These are phyloP conservation scores for Cardamine occulta DNA, from an alignment of 345 rosid genomes.

Conservation along the genomic window DNA sequence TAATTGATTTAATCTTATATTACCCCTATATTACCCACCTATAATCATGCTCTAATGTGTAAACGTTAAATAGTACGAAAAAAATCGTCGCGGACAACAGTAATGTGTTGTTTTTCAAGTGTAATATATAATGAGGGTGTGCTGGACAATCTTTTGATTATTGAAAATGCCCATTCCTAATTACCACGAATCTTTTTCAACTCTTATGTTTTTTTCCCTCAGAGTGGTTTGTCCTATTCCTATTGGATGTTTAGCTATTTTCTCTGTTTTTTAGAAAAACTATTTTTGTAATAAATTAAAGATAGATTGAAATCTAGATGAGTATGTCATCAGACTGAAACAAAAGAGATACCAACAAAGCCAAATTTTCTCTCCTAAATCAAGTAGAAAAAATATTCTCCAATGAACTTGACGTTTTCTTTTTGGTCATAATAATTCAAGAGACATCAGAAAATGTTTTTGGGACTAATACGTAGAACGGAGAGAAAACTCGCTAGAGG, in stretches of 20 bases:
- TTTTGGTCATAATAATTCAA: not conserved
- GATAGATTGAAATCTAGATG: not conserved
- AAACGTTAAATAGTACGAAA: not conserved
- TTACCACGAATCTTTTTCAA: constrained; percentile 20
- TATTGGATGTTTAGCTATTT: constrained; percentile 24
- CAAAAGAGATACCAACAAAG: not conserved
- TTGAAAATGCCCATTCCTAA: constrained; percentile 7
- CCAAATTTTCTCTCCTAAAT: not conserved
- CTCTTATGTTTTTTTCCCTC: not conserved
- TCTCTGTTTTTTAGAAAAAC: not conserved
- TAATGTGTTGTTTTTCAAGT: not conserved
- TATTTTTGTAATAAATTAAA: not conserved
- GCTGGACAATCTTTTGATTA: not conserved
- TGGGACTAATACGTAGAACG: not conserved
- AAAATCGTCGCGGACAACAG: constrained; percentile 23
- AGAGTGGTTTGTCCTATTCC: constrained; percentile 19
- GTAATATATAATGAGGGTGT: not conserved
- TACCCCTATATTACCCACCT: no score
- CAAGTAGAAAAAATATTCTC: not conserved
- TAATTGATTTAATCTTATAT: no score
- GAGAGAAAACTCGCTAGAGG: no score
- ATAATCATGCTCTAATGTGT: no score
- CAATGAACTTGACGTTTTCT: not conserved
- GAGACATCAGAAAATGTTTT: not conserved
- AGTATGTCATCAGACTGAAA: not conserved